These are phyloP conservation scores for Colletotrichum sp. DNA, from an alignment of 2,329 filamentous ascomycete species.

Conservation along the genomic window DNA sequence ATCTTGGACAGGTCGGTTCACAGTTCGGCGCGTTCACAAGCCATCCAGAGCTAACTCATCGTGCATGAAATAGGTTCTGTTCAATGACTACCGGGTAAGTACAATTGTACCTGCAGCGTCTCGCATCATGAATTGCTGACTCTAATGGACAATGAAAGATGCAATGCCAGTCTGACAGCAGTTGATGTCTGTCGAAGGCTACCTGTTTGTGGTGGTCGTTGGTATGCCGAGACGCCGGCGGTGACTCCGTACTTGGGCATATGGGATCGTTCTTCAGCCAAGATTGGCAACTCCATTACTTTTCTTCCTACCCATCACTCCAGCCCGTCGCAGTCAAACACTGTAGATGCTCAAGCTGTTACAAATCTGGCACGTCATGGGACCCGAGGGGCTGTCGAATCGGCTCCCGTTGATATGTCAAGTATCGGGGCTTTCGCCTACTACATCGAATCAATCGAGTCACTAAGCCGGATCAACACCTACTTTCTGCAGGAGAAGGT, in stretches of 20 bases:
- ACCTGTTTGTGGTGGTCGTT: conserved; percentile 26
- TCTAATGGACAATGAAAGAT: too few species aligned
- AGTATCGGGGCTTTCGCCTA: conserved; percentile 48
- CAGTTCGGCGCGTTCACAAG: neutral
- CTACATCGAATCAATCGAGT: conserved; percentile 49
- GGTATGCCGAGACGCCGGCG: conserved; percentile 37
- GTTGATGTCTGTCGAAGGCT: too few species aligned
- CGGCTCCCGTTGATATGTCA: neutral
- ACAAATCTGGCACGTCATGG: neutral
- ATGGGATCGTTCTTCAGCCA: conserved; percentile 31
- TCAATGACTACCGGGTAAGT: neutral
- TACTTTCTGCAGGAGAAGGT: conserved; percentile 49
- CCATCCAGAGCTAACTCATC: neutral
- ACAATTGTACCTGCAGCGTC: neutral
- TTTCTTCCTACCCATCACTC: conserved; percentile 33
- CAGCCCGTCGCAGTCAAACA: conserved; percentile 18
- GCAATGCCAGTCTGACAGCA: too few species aligned
- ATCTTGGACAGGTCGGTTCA: conserved; percentile 34
- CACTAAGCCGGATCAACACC: conserved; percentile 44
- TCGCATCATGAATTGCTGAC: conserved; percentile 23
- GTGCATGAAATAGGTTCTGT: neutral
- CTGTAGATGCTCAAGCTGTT: neutral
- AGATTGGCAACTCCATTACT: conserved; percentile 40
- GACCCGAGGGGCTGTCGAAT: neutral
- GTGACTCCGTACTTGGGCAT: conserved; percentile 48